Percentiles rank a stretch among this genome's conserved stretches.
Evolutionary conservation across 164 flowering plant genomes (phyloP).

Genomic region (Aristolochia contorta): DNA sequence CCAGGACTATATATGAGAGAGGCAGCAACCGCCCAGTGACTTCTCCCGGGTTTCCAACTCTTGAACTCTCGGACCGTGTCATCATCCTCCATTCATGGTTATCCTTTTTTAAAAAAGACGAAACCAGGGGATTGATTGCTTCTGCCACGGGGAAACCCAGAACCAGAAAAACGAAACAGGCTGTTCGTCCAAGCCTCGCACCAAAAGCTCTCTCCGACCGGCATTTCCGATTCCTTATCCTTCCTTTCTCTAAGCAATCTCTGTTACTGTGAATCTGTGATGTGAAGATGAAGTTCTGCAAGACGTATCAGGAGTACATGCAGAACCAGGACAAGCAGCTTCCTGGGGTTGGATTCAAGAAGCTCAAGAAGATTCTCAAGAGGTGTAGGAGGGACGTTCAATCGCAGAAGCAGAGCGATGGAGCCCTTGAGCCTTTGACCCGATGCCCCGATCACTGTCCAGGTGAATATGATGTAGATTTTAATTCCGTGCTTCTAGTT

Average conservation of each 20-base stretch:
- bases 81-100: too few relatives aligned
- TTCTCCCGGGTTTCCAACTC: too few relatives aligned
- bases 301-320: conserved; percentile 85
- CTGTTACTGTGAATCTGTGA: not conserved
- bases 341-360: conserved; percentile 69
- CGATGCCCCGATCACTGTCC: conserved; percentile 44
- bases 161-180: not conserved
- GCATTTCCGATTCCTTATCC: too few relatives aligned
- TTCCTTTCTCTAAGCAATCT: too few relatives aligned
- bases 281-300: conserved; percentile 75
- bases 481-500: not conserved
- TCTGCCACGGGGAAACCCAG: not conserved
- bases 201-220: not conserved
- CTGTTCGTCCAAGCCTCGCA: not conserved
- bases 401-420: conserved; percentile 15
- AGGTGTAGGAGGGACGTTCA: conserved; percentile 42
- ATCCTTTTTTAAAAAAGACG: too few relatives aligned
- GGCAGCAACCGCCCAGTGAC: too few relatives aligned
- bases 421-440: conserved; percentile 6
- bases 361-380: conserved; percentile 73
- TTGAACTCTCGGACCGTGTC: too few relatives aligned
- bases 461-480: conserved; percentile 17
- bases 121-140: not conserved
- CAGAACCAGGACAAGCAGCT: conserved; percentile 42
- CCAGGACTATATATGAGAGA: too few relatives aligned